Conservation (phyloP, 768 basidiomycete genomes). For the Termitomyces bulborhizus region DNA sequence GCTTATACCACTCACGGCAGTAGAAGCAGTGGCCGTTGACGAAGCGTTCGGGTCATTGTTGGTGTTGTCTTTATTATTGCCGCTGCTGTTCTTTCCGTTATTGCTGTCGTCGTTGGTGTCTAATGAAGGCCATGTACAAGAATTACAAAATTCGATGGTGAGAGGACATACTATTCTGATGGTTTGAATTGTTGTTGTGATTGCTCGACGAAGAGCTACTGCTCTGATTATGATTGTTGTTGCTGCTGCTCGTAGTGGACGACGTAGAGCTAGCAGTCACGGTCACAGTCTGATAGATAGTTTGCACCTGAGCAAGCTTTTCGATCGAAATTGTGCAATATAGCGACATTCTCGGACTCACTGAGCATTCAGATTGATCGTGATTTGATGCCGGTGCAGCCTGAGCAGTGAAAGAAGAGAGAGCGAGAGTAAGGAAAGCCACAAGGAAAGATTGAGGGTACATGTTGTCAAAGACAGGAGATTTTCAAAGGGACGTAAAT, state of each 20-base stretch:
- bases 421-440: constrained; percentile 27
- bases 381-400: constrained; percentile 23
- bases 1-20: background rate
- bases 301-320: constrained; percentile 15
- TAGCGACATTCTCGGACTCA: constrained; percentile 7
- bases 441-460: constrained; percentile 32
- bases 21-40: background rate
- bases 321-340: constrained; percentile 3
- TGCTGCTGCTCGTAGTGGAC: constrained; percentile 5
- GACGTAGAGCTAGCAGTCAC: constrained; percentile 25
- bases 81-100: constrained; percentile 7
- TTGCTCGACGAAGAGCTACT: background rate
- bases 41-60: constrained; percentile 1
- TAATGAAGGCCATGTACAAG: background rate
- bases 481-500: constrained; percentile 19
- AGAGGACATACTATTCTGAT: background rate
- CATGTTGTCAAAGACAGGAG: constrained; percentile 27
- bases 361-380: constrained; percentile 14
- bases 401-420: constrained; percentile 25
- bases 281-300: constrained; percentile 27
- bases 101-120: background rate
- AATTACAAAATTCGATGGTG: background rate
- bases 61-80: constrained; percentile 1
- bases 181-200: too few relatives aligned
- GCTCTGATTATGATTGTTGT: background rate